Conservation (phyloP, 2,329 filamentous ascomycete genomes). For the Bipolaris zeicola region DNA sequence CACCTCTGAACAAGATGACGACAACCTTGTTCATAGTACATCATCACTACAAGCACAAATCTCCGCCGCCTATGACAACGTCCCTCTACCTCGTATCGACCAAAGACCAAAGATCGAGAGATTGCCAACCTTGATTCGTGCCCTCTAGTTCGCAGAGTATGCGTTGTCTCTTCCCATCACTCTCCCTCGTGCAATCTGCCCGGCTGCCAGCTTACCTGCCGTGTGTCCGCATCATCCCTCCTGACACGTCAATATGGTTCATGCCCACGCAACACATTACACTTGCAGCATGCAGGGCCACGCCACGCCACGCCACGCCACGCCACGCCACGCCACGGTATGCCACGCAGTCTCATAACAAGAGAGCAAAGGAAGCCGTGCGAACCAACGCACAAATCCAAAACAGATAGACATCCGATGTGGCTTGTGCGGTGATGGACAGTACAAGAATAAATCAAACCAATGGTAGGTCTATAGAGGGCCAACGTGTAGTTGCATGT, state of each 20-base stretch:
- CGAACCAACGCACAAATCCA: not conserved
- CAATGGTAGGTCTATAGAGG: not conserved
- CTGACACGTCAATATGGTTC: constrained; percentile 46
- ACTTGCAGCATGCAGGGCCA: constrained; percentile 1
- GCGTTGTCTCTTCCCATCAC: constrained; percentile 22
- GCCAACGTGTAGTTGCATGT: not conserved
- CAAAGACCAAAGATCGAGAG: not conserved
- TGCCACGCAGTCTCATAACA: not conserved
- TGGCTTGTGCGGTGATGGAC: not conserved
- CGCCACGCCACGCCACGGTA: not conserved
- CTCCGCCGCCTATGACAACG: not conserved
- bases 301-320: not conserved
- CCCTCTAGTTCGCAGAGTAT: constrained; percentile 28
- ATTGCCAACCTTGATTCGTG: constrained; percentile 19
- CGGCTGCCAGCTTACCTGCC: not conserved
- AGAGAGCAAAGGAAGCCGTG: not conserved
- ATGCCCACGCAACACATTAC: constrained; percentile 22
- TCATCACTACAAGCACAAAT: not conserved
- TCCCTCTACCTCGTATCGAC: not conserved
- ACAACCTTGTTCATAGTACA: not conserved
- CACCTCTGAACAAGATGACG: not conserved
- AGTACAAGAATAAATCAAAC: not conserved
- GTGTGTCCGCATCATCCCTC: not conserved
- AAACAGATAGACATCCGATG: not conserved
- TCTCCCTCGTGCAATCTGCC: not conserved